Conservation (phyloP, 2,329 filamentous ascomycete genomes). For the Aspergillus sp. region DNA sequence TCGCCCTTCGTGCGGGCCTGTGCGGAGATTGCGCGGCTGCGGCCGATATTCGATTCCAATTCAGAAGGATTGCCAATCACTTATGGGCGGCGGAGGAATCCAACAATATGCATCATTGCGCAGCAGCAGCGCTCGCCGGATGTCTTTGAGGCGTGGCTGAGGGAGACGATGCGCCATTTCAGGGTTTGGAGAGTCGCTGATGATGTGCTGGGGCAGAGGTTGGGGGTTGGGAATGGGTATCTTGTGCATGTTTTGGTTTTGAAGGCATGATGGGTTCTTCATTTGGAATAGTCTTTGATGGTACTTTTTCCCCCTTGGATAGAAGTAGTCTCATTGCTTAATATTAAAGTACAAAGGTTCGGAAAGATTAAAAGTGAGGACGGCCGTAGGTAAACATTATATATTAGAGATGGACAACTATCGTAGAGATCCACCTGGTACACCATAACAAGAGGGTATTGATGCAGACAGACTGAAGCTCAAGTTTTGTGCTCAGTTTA, state of each 20-base stretch:
- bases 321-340: neutral
- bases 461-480: slow-evolving; percentile 15
- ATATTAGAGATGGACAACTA: slow-evolving; percentile 18
- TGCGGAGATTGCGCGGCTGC: slow-evolving; percentile 68
- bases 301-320: neutral
- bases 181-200: slow-evolving; percentile 75
- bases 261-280: slow-evolving; percentile 24
- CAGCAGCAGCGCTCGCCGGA: slow-evolving; percentile 85
- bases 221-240: slow-evolving; percentile 71
- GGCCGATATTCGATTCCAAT: slow-evolving; percentile 34
- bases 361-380: neutral
- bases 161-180: slow-evolving; percentile 66
- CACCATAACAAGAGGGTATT: slow-evolving; percentile 18
- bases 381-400: slow-evolving; percentile 20
- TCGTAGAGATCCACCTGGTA: slow-evolving; percentile 6
- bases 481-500: slow-evolving; percentile 14
- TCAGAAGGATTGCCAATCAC: neutral
- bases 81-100: neutral
- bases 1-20: slow-evolving; percentile 80
- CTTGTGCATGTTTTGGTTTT: slow-evolving; percentile 77
- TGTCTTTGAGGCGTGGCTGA: slow-evolving; percentile 81
- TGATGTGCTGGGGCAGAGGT: slow-evolving; percentile 55
- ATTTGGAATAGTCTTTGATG: neutral
- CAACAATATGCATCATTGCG: slow-evolving; percentile 76
- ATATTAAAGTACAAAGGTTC: neutral